Evolutionary conservation across 495 filamentous ascomycete species (phyloP).

Genomic region (Chaetomium fimeti): DNA sequence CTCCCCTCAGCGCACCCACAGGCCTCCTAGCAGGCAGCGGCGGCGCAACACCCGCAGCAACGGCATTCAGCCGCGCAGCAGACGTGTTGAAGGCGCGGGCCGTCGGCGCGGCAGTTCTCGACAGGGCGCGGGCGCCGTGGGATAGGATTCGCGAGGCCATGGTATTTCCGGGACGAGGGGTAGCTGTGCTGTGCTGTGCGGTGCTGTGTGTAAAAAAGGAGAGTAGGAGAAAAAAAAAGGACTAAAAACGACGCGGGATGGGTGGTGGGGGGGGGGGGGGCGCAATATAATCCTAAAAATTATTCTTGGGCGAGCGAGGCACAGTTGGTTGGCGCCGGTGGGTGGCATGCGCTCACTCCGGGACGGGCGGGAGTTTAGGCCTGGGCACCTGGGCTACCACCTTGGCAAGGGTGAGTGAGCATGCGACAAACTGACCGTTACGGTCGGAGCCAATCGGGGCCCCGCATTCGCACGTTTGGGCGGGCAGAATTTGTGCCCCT

Average conservation of each 20-base stretch:
- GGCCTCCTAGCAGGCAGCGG: slow-evolving; percentile 72
- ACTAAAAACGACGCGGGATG: slow-evolving; percentile 4
- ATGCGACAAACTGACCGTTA: slow-evolving; percentile 13
- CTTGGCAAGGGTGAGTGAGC: slow-evolving; percentile 7
- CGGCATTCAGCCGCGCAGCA: slow-evolving; percentile 42
- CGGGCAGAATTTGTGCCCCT: slow-evolving; percentile 27
- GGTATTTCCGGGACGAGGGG: background rate
- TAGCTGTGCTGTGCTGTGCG: background rate
- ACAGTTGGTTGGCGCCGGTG: background rate
- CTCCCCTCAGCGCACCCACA: slow-evolving; percentile 87
- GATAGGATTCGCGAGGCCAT: slow-evolving; percentile 52
- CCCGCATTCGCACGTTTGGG: slow-evolving; percentile 23
- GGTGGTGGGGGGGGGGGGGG: background rate
- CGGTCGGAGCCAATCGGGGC: slow-evolving; percentile 22
- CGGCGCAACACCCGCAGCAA: slow-evolving; percentile 26
- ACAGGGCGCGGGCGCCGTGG: slow-evolving; percentile 22
- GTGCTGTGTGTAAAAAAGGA: background rate
- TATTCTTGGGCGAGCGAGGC: background rate
- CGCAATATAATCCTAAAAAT: background rate
- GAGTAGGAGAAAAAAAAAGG: background rate
- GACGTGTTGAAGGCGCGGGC: slow-evolving; percentile 49
- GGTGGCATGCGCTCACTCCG: slow-evolving; percentile 6
- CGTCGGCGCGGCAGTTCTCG: slow-evolving; percentile 21
- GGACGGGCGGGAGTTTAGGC: background rate
- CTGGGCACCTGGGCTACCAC: background rate